Evolutionary conservation across 352 stramenopile species (phyloP), one percentile per base, ranked within the genome.

Genomic region (Phytophthora constricta): DNA sequence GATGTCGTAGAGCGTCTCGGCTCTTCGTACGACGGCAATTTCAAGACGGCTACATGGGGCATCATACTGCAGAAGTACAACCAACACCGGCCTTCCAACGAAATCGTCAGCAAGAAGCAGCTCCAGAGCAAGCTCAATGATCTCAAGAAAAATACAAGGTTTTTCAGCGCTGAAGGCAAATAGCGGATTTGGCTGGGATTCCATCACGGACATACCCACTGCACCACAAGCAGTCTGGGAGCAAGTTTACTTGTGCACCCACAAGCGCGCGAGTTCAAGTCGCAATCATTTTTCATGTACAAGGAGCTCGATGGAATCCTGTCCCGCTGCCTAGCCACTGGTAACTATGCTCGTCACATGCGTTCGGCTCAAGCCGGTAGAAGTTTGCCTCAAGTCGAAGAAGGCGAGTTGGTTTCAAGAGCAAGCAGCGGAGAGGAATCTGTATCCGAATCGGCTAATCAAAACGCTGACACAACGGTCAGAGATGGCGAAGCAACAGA

Each of bases 91-190:
- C 31, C 31, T 5, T 5, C 5, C 5, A 11, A 11, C 5, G 31
- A 37, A 37, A 13, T 11, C 11, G 11, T 37, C 5, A 37, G 37
- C 23, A 19, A 22, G 19, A 58, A 58, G 26, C 33, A 58, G 23
- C 14, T 58, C 2, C 51, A 58, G 33, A 58, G 37, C 34, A 58
- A 58, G 22, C 3, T 58, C 3, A 39, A 4, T 16, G 34, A 48
- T 4, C 7, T 58, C 22, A 58, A 58, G 14, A 56, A 56, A 58
- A 58, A 17, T 37, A 58, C 51, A 58, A 58, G 22, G 23, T 16
- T 1, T 48, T 13, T 48, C 33, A 25, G 51, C 20, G 13, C 8
- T 58, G 19, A 58, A 58, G 22, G 47, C 34, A 13, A 58, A 58
- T 11, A 58, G 51, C 17, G 51, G 51, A 13, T 48, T 58, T 17